These are phyloP conservation scores for Globisporangium polare DNA, from an alignment of 352 stramenopile species.

Conservation along the genomic window DNA sequence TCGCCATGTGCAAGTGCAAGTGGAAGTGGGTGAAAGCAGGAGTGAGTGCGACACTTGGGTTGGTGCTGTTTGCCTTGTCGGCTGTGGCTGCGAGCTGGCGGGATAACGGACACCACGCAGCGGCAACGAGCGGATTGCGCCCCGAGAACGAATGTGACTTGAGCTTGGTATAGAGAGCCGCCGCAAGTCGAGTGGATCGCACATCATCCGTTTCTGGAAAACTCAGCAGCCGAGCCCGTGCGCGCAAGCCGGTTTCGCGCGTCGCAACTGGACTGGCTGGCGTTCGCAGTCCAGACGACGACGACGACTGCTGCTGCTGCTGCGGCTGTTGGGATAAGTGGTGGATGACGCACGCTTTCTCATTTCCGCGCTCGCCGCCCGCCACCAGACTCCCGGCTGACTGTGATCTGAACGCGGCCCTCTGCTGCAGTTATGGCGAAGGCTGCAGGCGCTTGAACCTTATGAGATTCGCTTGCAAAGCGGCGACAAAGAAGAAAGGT, in stretches of 20 bases:
- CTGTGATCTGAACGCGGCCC: too few relatives aligned
- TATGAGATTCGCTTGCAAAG: too few relatives aligned
- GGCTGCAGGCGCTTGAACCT: background rate
- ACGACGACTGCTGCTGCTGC: too few relatives aligned
- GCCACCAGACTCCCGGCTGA: too few relatives aligned
- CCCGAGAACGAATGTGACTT: background rate
- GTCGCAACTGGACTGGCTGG: background rate
- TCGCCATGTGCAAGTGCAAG: too few relatives aligned
- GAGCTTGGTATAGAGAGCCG: slow-evolving; percentile 8
- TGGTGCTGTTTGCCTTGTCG: background rate
- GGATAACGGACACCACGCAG: background rate
- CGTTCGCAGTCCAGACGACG: too few relatives aligned
- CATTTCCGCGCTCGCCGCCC: background rate
- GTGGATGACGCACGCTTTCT: background rate
- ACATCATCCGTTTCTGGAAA: background rate
- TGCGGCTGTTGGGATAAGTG: too few relatives aligned
- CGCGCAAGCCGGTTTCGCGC: background rate
- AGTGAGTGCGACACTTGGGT: background rate
- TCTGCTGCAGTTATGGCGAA: too few relatives aligned
- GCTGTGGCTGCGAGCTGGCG: background rate
- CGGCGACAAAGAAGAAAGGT: too few relatives aligned
- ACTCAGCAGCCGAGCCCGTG: background rate
- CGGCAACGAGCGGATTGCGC: background rate
- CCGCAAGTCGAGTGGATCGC: background rate
- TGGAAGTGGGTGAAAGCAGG: background rate